Conservation (phyloP, 306 rosid genomes). For the Vigna radiata region DNA sequence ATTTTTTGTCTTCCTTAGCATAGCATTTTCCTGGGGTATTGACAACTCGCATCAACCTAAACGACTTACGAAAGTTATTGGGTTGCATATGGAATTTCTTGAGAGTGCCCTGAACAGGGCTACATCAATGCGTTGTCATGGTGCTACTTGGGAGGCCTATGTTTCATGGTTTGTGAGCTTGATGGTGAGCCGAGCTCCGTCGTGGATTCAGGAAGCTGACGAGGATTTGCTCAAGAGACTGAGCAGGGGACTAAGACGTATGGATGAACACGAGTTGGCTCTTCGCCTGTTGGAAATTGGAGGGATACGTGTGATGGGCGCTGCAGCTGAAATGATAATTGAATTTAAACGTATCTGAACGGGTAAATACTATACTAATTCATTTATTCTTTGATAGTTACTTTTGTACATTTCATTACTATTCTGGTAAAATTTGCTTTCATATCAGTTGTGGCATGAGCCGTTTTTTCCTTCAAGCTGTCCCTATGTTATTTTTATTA, state of each 20-base stretch:
- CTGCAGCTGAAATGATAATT: slow-evolving; percentile 78
- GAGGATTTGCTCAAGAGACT: slow-evolving; percentile 69
- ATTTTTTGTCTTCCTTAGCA: slow-evolving; percentile 62
- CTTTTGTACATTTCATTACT: slow-evolving; percentile 4
- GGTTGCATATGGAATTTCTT: slow-evolving; percentile 74
- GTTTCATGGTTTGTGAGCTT: slow-evolving; percentile 73
- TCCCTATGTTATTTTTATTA: not conserved
- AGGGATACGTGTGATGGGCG: slow-evolving; percentile 80
- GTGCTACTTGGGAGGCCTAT: slow-evolving; percentile 77
- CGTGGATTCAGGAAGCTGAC: slow-evolving; percentile 72
- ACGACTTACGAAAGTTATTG: slow-evolving; percentile 63
- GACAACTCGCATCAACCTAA: slow-evolving; percentile 59
- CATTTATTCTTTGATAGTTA: not conserved
- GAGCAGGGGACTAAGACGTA: slow-evolving; percentile 68
- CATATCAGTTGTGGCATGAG: no score
- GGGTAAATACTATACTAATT: slow-evolving; percentile 7
- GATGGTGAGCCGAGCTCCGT: slow-evolving; percentile 69
- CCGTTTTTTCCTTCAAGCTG: not conserved
- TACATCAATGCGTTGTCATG: slow-evolving; percentile 63
- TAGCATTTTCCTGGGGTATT: slow-evolving; percentile 84
- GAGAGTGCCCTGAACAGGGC: slow-evolving; percentile 67
- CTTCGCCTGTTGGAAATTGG: slow-evolving; percentile 75
- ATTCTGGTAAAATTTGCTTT: slow-evolving; percentile 13
- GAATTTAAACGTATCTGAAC: slow-evolving; percentile 44
- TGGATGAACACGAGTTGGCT: slow-evolving; percentile 82